Base-by-base conservation (phyloP, 352 stramenopile species). In the Pythium brachiatum region DNA sequence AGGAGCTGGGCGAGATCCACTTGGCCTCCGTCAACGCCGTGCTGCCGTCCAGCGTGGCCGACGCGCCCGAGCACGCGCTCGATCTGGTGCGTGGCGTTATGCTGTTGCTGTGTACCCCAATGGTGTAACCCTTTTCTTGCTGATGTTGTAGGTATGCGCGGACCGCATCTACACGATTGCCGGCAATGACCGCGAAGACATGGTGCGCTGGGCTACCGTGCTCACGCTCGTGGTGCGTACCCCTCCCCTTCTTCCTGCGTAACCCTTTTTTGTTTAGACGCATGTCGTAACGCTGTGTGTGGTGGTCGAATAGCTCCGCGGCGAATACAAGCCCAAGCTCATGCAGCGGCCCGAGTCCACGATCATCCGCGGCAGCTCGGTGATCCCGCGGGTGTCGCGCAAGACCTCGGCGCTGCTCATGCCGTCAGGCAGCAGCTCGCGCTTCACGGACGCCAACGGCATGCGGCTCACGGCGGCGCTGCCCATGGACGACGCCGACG, bases 81-180 rank as follows among this genome's bases (percentile, higher is more conserved):
- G 87, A 95, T 71, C 67, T 95, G 64, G 85, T 91, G 63, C 36
- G 65, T 47, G 13, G 26, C 18, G n/a, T 41, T 31, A 1, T 7
- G 29, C 8, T 27, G 13, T 7, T 52, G 27, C 12, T 47, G 38
- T 41, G 54, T n/a, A 68, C 9, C 13, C 29, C n/a, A n/a, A n/a
- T n/a, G n/a, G n/a, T n/a, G n/a, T n/a, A n/a, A n/a, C n/a, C n/a
- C n/a, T n/a, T n/a, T n/a, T n/a, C n/a, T n/a, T n/a, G n/a, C n/a
- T n/a, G n/a, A n/a, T n/a, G n/a, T n/a, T 56, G 50, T 66, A 62
- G 76, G 84, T 95, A 2, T 95, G 87, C 60, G 87, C 87, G 1
- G 87, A 95, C 64, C 79, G 87, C 57, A 95, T 95, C 60, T 95
- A 95, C 66, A 95, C 87, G 0, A 79, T 95, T 16, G 87, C 87